These are phyloP conservation scores for Talaromyces proteolyticus DNA, from an alignment of 495 filamentous ascomycete genomes.

Conservation along the genomic window DNA sequence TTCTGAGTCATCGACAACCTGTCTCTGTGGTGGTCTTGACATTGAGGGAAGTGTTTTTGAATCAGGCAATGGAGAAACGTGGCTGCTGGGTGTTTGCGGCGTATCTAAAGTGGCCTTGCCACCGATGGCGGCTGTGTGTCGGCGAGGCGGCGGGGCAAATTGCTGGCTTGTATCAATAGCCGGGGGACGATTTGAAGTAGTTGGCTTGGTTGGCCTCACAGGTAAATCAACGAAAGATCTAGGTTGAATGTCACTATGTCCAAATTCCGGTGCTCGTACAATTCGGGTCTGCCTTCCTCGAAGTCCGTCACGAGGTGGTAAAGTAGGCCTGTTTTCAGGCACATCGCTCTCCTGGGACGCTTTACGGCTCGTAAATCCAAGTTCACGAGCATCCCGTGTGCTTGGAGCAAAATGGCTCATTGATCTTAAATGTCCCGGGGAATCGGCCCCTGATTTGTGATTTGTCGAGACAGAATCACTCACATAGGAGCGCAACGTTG, in stretches of 20 bases:
- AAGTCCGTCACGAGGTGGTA: slow-evolving; percentile 5
- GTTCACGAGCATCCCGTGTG: neutral
- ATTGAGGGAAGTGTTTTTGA: slow-evolving; percentile 8
- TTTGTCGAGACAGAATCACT: slow-evolving; percentile 21
- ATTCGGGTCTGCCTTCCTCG: neutral
- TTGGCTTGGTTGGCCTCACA: neutral
- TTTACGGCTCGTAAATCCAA: neutral
- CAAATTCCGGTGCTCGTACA: neutral
- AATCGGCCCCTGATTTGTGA: neutral
- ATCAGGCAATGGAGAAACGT: slow-evolving; percentile 28
- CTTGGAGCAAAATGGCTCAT: neutral
- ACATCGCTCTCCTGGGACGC: neutral
- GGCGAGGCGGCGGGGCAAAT: slow-evolving; percentile 8
- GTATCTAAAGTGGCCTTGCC: slow-evolving; percentile 1
- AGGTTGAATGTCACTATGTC: neutral
- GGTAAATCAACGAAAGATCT: slow-evolving; percentile 2
- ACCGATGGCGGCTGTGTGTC: slow-evolving; percentile 5
- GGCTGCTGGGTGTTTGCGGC: slow-evolving; percentile 3
- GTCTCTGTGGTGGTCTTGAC: slow-evolving; percentile 1
- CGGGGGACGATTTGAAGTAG: neutral
- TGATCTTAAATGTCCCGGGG: slow-evolving; percentile 1
- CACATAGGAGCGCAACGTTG: slow-evolving; percentile 10
- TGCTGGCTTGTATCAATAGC: slow-evolving; percentile 4
- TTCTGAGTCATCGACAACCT: slow-evolving; percentile 26
- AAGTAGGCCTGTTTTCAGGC: neutral